Evolutionary conservation across 805 yeast genomes (phyloP), one percentile per base, ranked within the genome.

Genomic region (Starmerella sp.): DNA sequence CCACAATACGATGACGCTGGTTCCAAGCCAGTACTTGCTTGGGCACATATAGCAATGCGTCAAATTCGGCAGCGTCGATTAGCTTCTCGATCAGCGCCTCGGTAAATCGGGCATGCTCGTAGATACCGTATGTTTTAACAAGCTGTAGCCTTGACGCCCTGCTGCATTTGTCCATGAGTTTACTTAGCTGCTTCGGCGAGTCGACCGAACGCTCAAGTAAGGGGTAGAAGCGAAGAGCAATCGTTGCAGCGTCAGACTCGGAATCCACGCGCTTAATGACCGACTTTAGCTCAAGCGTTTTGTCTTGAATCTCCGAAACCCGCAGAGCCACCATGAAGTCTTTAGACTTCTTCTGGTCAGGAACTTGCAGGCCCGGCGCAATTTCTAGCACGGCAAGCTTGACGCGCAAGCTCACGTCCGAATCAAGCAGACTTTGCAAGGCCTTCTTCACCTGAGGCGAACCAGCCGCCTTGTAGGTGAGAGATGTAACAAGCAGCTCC

Each of bases 151-250:
- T 6, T 11, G 53, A 34, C 2, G 22, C 38, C 2, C n/a, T 15
- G 10, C 31, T 7, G 35, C 46, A 37, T 7, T 42, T 30, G 5
- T 28, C 34, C 11, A 59, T 3, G 14, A 57, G 43, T 11, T 39
- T 35, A 7, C 14, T 13, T 15, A 58, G 17, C 8, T 22, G 13
- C 7, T 41, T 29, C 14, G 30, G 29, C 5, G 34, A 48, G 8
- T 35, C 34, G 17, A 13, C 17, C 3, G 11, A 14, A 4, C 15
- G 11, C 14, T 51, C 44, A 6, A 59, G 41, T 6, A 58, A 9
- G 7, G 62, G 60, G 39, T 54, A 59, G 29, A 37, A 59, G 29
- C 62, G 57, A 37, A 59, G 14, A 4, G 54, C 32, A 3, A 52
- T 28, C n/a, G 6, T n/a, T 7, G 45, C 43, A 6, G 52, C 34